These are phyloP conservation scores for Sclerotinia nivalis DNA, from an alignment of 2,329 filamentous ascomycete genomes.

Conservation along the genomic window DNA sequence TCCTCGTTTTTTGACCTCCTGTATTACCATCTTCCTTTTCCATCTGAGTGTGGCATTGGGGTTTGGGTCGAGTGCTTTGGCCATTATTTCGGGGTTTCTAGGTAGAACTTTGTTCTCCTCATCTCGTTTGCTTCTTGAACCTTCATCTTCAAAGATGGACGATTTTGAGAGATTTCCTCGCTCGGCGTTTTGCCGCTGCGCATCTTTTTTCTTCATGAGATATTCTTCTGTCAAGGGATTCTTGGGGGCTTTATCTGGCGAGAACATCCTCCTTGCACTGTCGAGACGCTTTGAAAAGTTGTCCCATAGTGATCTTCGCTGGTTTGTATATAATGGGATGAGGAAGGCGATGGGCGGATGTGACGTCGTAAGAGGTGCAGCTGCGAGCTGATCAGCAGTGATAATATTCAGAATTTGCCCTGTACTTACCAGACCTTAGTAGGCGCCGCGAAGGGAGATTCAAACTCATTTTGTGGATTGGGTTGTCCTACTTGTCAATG, in stretches of 20 bases:
- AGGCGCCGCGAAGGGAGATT: slow-evolving; percentile 63
- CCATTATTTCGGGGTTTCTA: slow-evolving; percentile 56
- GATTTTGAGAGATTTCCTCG: slow-evolving; percentile 49
- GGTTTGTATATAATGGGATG: slow-evolving; percentile 33
- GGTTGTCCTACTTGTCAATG: slow-evolving; percentile 16
- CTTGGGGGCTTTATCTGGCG: slow-evolving; percentile 25
- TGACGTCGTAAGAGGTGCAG: slow-evolving; percentile 37
- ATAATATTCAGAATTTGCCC: slow-evolving; percentile 24
- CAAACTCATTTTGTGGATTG: slow-evolving; percentile 57
- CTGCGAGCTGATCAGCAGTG: slow-evolving; percentile 34
- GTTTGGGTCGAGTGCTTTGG: slow-evolving; percentile 70
- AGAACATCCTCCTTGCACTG: slow-evolving; percentile 3
- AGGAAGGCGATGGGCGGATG: slow-evolving; percentile 46
- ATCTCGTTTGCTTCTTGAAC: slow-evolving; percentile 35
- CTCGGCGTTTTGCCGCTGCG: slow-evolving; percentile 38
- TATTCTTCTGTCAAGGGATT: slow-evolving; percentile 65
- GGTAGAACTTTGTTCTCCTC: slow-evolving; percentile 25
- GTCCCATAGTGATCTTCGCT: slow-evolving; percentile 33
- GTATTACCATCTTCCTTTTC: slow-evolving; percentile 82
- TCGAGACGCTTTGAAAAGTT: slow-evolving; percentile 9
- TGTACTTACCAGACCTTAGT: slow-evolving; percentile 56
- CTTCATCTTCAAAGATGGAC: slow-evolving; percentile 54
- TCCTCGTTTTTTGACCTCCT: slow-evolving; percentile 68
- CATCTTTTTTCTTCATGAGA: slow-evolving; percentile 43
- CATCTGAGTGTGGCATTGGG: slow-evolving; percentile 70